Conservation (phyloP, 2,329 filamentous ascomycete genomes). For the Hirsutella rhossiliensis region DNA sequence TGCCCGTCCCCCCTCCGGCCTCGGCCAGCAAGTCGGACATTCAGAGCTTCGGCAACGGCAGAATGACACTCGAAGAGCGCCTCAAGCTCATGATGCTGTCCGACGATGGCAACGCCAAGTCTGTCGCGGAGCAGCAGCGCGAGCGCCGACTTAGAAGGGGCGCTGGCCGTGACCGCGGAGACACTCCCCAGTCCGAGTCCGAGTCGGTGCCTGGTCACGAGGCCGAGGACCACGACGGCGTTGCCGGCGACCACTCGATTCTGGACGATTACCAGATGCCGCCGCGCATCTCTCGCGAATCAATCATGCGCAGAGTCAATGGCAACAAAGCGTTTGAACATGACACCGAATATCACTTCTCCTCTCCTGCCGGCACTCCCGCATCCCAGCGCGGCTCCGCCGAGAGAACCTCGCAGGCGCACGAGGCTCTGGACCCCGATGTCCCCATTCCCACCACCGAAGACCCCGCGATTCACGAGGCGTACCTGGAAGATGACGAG, state of each 20-base stretch:
- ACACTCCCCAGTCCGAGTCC: conserved; percentile 28
- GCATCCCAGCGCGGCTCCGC: conserved; percentile 31
- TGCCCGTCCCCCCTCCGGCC: conserved; percentile 64
- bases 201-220: conserved; percentile 21
- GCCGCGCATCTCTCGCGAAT: conserved; percentile 80
- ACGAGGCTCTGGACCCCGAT: conserved; percentile 59
- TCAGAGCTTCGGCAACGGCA: conserved; percentile 59
- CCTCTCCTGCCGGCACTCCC: conserved; percentile 35
- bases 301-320: conserved; percentile 80
- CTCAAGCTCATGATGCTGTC: conserved; percentile 83
- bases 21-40: conserved; percentile 62
- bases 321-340: conserved; percentile 43
- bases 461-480: conserved; percentile 43
- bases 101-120: conserved; percentile 45
- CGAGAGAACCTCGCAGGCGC: conserved; percentile 27
- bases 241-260: conserved; percentile 46
- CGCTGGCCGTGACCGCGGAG: conserved; percentile 36
- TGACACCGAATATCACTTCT: conserved; percentile 52
- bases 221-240: conserved; percentile 43
- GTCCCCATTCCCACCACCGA: conserved; percentile 83
- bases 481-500: conserved; percentile 31
- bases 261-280: conserved; percentile 55
- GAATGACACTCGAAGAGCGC: conserved; percentile 77
- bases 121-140: conserved; percentile 52
- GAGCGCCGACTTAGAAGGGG: conserved; percentile 58